phyloP scores from a whole-genome alignment of 73 alveolate species.

The Stentor coeruleus region DNA sequence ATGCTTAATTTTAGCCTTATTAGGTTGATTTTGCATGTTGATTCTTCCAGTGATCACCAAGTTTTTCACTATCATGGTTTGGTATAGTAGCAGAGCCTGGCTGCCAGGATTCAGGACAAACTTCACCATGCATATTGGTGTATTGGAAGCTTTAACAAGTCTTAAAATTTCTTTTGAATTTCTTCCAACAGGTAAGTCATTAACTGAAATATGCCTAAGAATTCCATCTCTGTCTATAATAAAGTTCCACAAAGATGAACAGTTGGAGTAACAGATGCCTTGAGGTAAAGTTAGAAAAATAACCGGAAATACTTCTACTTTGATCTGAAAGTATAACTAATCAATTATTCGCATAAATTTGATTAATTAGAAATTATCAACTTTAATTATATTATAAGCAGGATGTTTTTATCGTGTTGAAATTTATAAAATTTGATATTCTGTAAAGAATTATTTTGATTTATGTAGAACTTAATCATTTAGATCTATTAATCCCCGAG shows the following conservation, averaged over 20 bases:
- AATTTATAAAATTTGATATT: too few relatives aligned
- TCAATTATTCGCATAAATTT: too few relatives aligned
- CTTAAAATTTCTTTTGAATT: constrained; percentile 92
- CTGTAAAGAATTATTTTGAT: too few relatives aligned
- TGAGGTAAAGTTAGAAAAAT: constrained; percentile 69
- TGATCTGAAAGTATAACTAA: too few relatives aligned
- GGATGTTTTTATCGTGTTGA: too few relatives aligned
- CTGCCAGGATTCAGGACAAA: constrained; percentile 98
- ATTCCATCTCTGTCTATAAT: constrained; percentile 93
- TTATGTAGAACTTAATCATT: too few relatives aligned
- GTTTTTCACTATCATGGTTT: constrained; percentile 57
- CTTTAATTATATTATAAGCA: too few relatives aligned
- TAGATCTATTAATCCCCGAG: too few relatives aligned
- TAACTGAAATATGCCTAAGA: constrained; percentile 83
- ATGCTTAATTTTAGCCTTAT: too few relatives aligned
- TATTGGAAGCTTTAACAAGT: constrained; percentile 94
- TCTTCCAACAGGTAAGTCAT: constrained; percentile 99
- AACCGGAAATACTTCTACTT: too few relatives aligned
- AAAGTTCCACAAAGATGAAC: constrained; percentile 93
- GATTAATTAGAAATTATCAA: too few relatives aligned
- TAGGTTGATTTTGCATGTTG: constrained; percentile 69
- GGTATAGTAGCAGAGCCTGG: constrained; percentile 93
- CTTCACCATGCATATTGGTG: constrained; percentile 96
- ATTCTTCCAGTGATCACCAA: constrained; percentile 59
- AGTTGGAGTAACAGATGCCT: constrained; percentile 74